Evolutionary conservation across 2,329 filamentous ascomycete species (phyloP), one percentile per base, ranked within the genome.

Genomic region (Pseudogymnoascus verrucosus): DNA sequence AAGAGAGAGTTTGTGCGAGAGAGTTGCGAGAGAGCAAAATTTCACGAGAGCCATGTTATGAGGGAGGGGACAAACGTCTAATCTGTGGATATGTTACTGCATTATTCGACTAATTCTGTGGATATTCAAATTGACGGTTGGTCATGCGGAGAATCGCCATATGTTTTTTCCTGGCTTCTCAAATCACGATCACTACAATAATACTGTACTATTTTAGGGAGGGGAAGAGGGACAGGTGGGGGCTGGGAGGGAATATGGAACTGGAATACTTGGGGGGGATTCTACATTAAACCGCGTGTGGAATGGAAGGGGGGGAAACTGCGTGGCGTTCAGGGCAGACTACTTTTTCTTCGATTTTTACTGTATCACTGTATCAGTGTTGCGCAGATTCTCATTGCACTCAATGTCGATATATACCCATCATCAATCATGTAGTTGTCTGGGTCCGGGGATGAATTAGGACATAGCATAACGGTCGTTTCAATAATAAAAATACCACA

Each of bases 161-260:
- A 47, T 8, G 42, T 47, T 26, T 47, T 47, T 26, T 47, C 8
- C n/a, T 39, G 42, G 42, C 42, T 47, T 47, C 42, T 47, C 21
- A 26, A 60, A 60, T 60, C 54, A 60, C 54, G 54, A 60, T 60
- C 54, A 37, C 54, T 60, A 60, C 54, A 60, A 60, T 37, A 34
- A 60, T 60, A 60, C 54, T 60, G 54, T 60, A 60, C 54, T 60
- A 60, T 60, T 47, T 47, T 47, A 47, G 42, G 42, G 21, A 3
- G 42, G 11, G 12, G 42, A 11, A 4, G 42, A 23, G 21, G 19
- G 42, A 21, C 19, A 19, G 19, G 7, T 14, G 37, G n/a, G n/a
- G 37, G 37, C 3, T 16, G n/a, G 39, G 16, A 19, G 39, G 40
- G 42, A 12, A 7, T 47, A 26, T 26, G 42, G 42, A 26, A 47